These are phyloP conservation scores for Metschnikowia koreensis DNA, from an alignment of 805 yeast species.

Conservation along the genomic window DNA sequence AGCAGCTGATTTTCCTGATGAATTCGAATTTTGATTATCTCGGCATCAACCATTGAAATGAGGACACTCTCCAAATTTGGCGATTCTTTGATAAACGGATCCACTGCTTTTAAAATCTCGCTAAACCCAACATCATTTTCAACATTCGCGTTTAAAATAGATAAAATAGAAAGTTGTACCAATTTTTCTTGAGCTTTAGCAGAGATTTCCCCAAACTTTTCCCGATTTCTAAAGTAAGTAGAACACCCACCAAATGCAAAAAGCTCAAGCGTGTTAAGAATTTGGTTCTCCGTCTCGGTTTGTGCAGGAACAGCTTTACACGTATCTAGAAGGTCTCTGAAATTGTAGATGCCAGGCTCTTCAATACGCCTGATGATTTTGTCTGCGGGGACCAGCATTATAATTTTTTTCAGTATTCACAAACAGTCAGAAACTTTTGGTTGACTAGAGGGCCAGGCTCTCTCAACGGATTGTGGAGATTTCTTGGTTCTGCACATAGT, in stretches of 20 bases:
- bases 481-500: background rate
- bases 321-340: slow-evolving; percentile 6
- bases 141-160: slow-evolving; percentile 24
- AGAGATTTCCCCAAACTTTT: slow-evolving; percentile 17
- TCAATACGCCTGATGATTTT: background rate
- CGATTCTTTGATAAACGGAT: slow-evolving; percentile 2
- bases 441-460: background rate
- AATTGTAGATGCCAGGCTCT: slow-evolving; percentile 3
- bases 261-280: slow-evolving; percentile 33
- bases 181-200: slow-evolving; percentile 22
- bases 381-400: background rate
- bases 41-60: slow-evolving; percentile 27
- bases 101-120: slow-evolving; percentile 13
- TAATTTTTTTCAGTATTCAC: background rate
- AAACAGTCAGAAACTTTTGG: background rate
- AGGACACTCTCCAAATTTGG: slow-evolving; percentile 21
- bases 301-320: background rate
- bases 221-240: slow-evolving; percentile 23
- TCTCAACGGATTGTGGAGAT: background rate
- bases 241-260: slow-evolving; percentile 37
- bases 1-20: slow-evolving; percentile 24
- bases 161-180: slow-evolving; percentile 27
- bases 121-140: slow-evolving; percentile 19
- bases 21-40: slow-evolving; percentile 25
- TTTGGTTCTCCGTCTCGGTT: background rate